A percentile compares a stretch with the other conserved stretches of the same genome.
These are phyloP conservation scores for Rhizophlyctis rosea DNA, from an alignment of 192 early-diverging fungal genomes.

Conservation along the genomic window DNA sequence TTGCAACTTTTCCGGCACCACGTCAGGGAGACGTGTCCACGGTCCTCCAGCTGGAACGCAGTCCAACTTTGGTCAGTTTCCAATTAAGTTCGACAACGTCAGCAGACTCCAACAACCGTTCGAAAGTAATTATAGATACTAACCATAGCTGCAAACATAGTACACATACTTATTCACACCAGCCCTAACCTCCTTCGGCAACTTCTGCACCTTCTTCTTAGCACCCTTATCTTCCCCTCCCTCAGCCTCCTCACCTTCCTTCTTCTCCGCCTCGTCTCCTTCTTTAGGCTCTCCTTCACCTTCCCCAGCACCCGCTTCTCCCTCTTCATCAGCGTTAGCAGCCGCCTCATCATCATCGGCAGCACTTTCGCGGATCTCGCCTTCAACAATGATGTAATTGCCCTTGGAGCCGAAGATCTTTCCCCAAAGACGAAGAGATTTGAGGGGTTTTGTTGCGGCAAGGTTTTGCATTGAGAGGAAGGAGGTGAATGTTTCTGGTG, in stretches of 20 bases:
- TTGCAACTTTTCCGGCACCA: slow-evolving; percentile 56
- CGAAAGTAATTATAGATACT: slow-evolving; percentile 13
- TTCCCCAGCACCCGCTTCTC: slow-evolving; percentile 12
- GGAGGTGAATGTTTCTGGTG: slow-evolving; percentile 54
- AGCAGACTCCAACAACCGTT: not conserved
- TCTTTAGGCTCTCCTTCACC: slow-evolving; percentile 12
- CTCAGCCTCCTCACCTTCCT: slow-evolving; percentile 23
- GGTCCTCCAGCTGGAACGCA: slow-evolving; percentile 38
- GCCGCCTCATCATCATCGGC: slow-evolving; percentile 47
- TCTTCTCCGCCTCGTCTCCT: slow-evolving; percentile 12
- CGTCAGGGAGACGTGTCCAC: slow-evolving; percentile 57
- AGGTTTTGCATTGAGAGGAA: slow-evolving; percentile 53
- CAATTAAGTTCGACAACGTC: not conserved
- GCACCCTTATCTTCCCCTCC: slow-evolving; percentile 39
- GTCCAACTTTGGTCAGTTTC: too few relatives aligned
- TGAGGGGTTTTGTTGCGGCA: slow-evolving; percentile 48
- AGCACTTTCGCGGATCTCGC: slow-evolving; percentile 47
- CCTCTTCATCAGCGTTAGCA: slow-evolving; percentile 26
- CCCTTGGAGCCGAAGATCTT: slow-evolving; percentile 38
- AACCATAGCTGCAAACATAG: slow-evolving; percentile 52
- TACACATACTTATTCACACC: slow-evolving; percentile 64
- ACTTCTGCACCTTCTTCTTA: slow-evolving; percentile 24
- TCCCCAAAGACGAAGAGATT: slow-evolving; percentile 58
- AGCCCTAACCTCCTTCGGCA: slow-evolving; percentile 40
- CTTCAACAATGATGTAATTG: slow-evolving; percentile 57